phyloP scores from a whole-genome alignment of 164 flowering plant genomes.

The Annona squamosa region DNA sequence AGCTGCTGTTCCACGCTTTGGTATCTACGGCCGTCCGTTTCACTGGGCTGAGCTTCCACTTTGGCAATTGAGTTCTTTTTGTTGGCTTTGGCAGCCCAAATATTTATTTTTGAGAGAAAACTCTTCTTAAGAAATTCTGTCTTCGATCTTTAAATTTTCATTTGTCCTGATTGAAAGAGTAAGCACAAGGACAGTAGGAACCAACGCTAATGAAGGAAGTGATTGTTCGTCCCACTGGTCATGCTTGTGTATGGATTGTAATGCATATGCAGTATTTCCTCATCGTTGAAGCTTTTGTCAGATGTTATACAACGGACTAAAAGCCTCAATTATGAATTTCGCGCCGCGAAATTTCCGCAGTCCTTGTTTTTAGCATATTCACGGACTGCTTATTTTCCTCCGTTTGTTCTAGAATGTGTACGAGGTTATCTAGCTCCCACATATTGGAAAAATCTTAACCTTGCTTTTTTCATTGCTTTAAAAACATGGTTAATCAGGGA shows the following conservation, averaged over 20 bases:
- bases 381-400: not conserved
- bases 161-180: not conserved
- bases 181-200: not conserved
- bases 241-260: not conserved
- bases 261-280: not conserved
- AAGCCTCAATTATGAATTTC: not conserved
- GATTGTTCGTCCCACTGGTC: not conserved
- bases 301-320: not conserved
- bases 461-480: not conserved
- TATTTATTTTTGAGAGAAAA: too few relatives aligned
- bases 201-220: not conserved
- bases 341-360: not conserved
- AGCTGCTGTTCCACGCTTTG: not conserved
- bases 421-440: not conserved
- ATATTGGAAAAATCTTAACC: not conserved
- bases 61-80: too few relatives aligned
- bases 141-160: too few relatives aligned
- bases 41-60: too few relatives aligned
- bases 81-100: too few relatives aligned
- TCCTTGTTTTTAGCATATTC: not conserved
- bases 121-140: too few relatives aligned
- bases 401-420: not conserved
- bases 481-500: slow-evolving; percentile 35
- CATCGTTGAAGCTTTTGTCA: not conserved
- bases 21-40: too few relatives aligned